These are phyloP conservation scores for Leptoxyphium fumago DNA, from an alignment of 2,329 filamentous ascomycete species.

Conservation along the genomic window DNA sequence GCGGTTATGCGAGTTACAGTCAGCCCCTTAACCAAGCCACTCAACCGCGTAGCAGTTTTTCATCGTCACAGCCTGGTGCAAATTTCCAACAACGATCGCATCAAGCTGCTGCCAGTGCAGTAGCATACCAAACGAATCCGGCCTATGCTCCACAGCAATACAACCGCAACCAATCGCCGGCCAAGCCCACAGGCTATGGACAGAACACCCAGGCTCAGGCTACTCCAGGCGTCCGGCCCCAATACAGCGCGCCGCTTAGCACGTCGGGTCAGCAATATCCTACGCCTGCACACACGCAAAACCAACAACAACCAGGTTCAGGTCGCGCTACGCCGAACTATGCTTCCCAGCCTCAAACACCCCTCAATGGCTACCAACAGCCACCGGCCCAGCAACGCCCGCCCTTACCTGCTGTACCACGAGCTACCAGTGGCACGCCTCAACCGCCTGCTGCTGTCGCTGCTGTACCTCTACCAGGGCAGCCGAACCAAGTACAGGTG, in stretches of 20 bases:
- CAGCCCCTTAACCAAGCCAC: too few relatives aligned
- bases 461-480: neutral
- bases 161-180: constrained; percentile 15
- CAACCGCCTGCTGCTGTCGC: neutral
- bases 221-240: neutral
- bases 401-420: neutral
- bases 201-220: neutral
- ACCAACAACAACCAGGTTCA: constrained; percentile 12
- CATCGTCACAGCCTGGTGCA: constrained; percentile 6
- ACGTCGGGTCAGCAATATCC: constrained; percentile 2
- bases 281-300: constrained; percentile 6
- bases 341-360: constrained; percentile 15
- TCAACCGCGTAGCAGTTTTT: neutral
- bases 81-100: constrained; percentile 13
- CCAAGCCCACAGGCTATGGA: constrained; percentile 8
- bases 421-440: neutral
- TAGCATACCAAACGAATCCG: constrained; percentile 11
- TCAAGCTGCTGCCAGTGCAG: constrained; percentile 9
- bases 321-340: constrained; percentile 15
- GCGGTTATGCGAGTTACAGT: constrained; percentile 3
- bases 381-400: neutral
- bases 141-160: constrained; percentile 7
- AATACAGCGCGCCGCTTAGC: neutral
- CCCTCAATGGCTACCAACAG: constrained; percentile 13
- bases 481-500: neutral